Evolutionary conservation across 768 basidiomycete genomes (phyloP).

Genomic region (Phylloporus sp.): DNA sequence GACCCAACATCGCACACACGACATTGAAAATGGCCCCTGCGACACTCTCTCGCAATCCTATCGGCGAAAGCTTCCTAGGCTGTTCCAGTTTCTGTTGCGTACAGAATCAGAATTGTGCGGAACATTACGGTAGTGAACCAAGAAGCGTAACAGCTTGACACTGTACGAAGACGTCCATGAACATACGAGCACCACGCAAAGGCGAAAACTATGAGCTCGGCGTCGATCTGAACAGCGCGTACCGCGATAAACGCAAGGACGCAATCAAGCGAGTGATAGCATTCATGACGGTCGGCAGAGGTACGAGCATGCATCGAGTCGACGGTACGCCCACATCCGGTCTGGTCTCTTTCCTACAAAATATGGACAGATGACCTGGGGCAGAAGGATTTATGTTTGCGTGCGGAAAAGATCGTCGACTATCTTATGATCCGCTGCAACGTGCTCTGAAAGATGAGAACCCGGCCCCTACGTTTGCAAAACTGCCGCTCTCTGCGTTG

Average conservation of each 20-base stretch:
- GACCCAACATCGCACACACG: slow-evolving; percentile 31
- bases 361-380: slow-evolving; percentile 99
- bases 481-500: slow-evolving; percentile 94
- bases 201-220: slow-evolving; percentile 98
- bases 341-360: slow-evolving; percentile 95
- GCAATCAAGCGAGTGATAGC: slow-evolving; percentile 97
- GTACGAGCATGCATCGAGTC: slow-evolving; percentile 38
- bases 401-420: slow-evolving; percentile 98
- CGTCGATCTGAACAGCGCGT: slow-evolving; percentile 95
- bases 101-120: slow-evolving; percentile 58
- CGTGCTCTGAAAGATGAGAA: slow-evolving; percentile 93
- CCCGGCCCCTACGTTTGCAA: slow-evolving; percentile 98
- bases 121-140: slow-evolving; percentile 2
- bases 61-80: slow-evolving; percentile 80
- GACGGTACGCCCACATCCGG: slow-evolving; percentile 10
- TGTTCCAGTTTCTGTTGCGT: slow-evolving; percentile 90
- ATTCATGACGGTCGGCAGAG: slow-evolving; percentile 99
- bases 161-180: slow-evolving; percentile 33
- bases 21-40: slow-evolving; percentile 52
- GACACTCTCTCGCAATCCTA: slow-evolving; percentile 65
- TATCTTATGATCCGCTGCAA: slow-evolving; percentile 93
- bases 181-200: slow-evolving; percentile 56
- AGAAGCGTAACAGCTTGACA: too few species aligned
- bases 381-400: slow-evolving; percentile 96
- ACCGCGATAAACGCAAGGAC: slow-evolving; percentile 93